Base-by-base conservation (phyloP, 2,329 filamentous ascomycete genomes). In the Exophiala oligosperma region DNA sequence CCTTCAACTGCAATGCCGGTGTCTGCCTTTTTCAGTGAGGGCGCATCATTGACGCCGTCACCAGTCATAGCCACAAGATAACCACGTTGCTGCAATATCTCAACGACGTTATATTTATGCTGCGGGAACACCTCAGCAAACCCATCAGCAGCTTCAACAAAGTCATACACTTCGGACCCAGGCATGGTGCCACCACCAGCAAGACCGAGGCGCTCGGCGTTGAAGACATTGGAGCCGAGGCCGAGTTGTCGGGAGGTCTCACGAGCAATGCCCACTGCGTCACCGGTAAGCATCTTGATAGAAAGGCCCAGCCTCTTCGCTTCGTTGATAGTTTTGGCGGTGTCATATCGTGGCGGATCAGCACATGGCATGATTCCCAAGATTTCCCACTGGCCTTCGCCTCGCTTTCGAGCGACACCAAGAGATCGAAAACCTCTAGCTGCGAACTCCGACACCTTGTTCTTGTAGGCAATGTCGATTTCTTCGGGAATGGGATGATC, bases 261-360 rank as follows among this genome's bases (percentile, higher is more conserved):
- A 79, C 90, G 88, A 68, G 91, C 91, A 74, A 96, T 96, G 76
- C 91, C 92, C 72, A 96, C 91, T 66, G 92, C 91, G 73, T 96
- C 91, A 83, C 91, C 91, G 77, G 92, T 96, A 79, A 96, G 84
- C 91, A 96, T 96, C 84, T 96, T 96, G 78, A 96, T 92, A 67
- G 89, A 92, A 62, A 96, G 82, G 81, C 91, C 91, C 59, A 96
- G 85, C 64, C 81, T 83, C 82, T 94, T 93, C 71, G 91, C 91
- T 77, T 96, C 91, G 74, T 90, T 88, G 78, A 96, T 90, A 62
- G 92, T 96, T 74, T 90, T 90, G 69, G 87, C 90, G 68, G 92
- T 96, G 72, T 96, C 91, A 79, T 95, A 87, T 71, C 92, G 90
- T 67, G 91, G 91, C 68, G 92, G 92, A 74, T 96, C 91, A 69